phyloP scores from a whole-genome alignment of 805 yeast species.

The Dipodascopsis uninucleata region DNA sequence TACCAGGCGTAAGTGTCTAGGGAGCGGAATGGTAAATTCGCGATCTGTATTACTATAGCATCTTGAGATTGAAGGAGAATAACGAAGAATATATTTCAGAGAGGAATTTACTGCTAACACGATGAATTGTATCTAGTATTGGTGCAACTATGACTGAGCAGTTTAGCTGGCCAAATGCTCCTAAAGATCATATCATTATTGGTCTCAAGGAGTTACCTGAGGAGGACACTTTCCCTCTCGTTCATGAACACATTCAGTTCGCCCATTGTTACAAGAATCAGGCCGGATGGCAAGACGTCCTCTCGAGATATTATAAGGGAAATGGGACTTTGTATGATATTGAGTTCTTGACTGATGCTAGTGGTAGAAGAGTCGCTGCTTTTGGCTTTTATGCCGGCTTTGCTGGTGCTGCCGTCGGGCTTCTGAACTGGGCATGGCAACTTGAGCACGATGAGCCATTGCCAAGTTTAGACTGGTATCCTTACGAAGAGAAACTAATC shows the following conservation, averaged over 20 bases:
- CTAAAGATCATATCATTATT: slow-evolving; percentile 79
- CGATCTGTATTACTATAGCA: background rate
- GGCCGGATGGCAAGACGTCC: slow-evolving; percentile 93
- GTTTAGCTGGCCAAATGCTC: slow-evolving; percentile 92
- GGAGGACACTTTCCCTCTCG: slow-evolving; percentile 79
- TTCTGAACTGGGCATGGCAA: slow-evolving; percentile 91
- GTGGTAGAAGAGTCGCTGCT: slow-evolving; percentile 98
- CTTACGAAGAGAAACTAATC: slow-evolving; percentile 71
- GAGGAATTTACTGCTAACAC: slow-evolving; percentile 1
- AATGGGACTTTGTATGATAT: slow-evolving; percentile 87
- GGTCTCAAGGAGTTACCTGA: slow-evolving; percentile 97
- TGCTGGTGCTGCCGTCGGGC: slow-evolving; percentile 98
- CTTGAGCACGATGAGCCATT: slow-evolving; percentile 69
- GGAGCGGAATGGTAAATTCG: background rate
- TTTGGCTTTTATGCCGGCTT: slow-evolving; percentile 99
- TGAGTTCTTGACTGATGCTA: slow-evolving; percentile 89
- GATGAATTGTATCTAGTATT: slow-evolving; percentile 39
- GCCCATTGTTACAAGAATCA: slow-evolving; percentile 99
- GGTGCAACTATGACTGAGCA: slow-evolving; percentile 90
- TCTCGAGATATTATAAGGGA: slow-evolving; percentile 85
- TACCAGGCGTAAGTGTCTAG: slow-evolving; percentile 47
- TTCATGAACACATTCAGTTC: slow-evolving; percentile 95
- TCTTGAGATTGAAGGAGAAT: no score
- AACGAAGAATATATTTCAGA: background rate
- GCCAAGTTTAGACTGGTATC: slow-evolving; percentile 77